These are phyloP conservation scores for Phlebopus sp. DNA, from an alignment of 1,284 basidiomycete genomes.

Conservation along the genomic window DNA sequence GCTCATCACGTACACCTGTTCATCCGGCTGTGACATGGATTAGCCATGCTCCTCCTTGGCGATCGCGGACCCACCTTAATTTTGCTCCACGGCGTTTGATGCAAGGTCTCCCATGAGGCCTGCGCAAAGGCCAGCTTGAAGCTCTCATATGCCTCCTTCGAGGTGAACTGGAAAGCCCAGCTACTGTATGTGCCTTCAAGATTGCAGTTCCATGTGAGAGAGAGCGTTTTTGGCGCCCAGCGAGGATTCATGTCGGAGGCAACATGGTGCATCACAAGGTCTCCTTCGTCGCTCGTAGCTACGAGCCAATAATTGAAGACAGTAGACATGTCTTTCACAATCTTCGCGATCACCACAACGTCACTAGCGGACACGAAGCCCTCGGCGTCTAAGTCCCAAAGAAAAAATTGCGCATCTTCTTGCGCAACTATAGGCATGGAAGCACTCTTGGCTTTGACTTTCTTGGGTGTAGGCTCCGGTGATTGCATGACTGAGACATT, in stretches of 20 bases:
- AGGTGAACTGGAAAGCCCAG: constrained; percentile 80
- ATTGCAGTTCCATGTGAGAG: constrained; percentile 85
- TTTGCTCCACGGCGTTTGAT: constrained; percentile 77
- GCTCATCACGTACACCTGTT: constrained; percentile 72
- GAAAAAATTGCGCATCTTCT: constrained; percentile 55
- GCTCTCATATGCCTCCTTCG: constrained; percentile 53
- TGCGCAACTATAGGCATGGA: constrained; percentile 37
- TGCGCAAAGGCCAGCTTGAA: constrained; percentile 72
- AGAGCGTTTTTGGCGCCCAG: constrained; percentile 58
- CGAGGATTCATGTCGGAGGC: constrained; percentile 75
- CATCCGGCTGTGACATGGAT: constrained; percentile 52
- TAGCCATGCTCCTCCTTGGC: background rate
- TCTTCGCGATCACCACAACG: constrained; percentile 67
- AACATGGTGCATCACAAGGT: constrained; percentile 61
- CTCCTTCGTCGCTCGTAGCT: constrained; percentile 49
- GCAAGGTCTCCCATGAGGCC: constrained; percentile 81
- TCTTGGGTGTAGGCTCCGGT: constrained; percentile 14
- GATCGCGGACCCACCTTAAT: constrained; percentile 60
- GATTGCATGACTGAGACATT: constrained; percentile 8
- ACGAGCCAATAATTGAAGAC: constrained; percentile 65
- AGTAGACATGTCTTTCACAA: constrained; percentile 52
- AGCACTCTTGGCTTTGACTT: constrained; percentile 12
- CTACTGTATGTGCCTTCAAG: constrained; percentile 67
- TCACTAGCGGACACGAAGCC: constrained; percentile 65
- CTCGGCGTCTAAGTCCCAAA: constrained; percentile 72